phyloP scores from a whole-genome alignment of 805 yeast genomes.

The Teunomyces gatunensis region DNA sequence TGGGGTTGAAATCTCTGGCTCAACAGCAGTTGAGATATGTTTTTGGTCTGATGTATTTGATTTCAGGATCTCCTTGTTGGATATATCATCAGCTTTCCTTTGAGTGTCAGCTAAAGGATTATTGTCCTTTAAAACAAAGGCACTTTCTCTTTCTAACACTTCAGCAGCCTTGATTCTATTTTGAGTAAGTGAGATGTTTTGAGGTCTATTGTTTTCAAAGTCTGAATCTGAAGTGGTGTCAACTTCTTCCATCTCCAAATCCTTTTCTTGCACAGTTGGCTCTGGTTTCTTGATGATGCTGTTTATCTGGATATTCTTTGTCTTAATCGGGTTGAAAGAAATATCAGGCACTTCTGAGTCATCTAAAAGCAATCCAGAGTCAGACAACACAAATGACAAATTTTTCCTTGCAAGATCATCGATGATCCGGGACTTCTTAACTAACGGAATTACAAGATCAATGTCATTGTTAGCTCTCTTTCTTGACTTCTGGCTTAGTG shows the following conservation, averaged over 20 bases:
- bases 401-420: conserved; percentile 6
- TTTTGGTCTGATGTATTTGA: too few relatives aligned
- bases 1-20: too few relatives aligned
- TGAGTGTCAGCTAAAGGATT: neutral
- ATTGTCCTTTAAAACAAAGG: neutral
- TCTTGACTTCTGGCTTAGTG: too few relatives aligned
- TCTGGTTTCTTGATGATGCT: neutral
- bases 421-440: conserved; percentile 10
- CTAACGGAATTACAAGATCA: conserved; percentile 3
- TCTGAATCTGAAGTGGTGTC: neutral
- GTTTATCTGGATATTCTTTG: conserved; percentile 4
- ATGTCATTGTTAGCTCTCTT: neutral
- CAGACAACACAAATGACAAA: conserved; percentile 8
- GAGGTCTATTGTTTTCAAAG: conserved; percentile 1
- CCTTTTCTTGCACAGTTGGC: neutral
- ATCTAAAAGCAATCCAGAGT: conserved; percentile 9
- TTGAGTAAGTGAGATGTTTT: neutral
- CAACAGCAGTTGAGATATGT: too few relatives aligned
- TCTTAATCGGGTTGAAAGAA: conserved; percentile 10
- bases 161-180: neutral
- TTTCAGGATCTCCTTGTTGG: neutral
- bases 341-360: conserved; percentile 8
- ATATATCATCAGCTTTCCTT: neutral
- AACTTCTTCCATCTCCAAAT: conserved; percentile 1
- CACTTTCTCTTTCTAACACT: neutral